phyloP scores from a whole-genome alignment of 768 basidiomycete species.

The Lactarius psammicola region DNA sequence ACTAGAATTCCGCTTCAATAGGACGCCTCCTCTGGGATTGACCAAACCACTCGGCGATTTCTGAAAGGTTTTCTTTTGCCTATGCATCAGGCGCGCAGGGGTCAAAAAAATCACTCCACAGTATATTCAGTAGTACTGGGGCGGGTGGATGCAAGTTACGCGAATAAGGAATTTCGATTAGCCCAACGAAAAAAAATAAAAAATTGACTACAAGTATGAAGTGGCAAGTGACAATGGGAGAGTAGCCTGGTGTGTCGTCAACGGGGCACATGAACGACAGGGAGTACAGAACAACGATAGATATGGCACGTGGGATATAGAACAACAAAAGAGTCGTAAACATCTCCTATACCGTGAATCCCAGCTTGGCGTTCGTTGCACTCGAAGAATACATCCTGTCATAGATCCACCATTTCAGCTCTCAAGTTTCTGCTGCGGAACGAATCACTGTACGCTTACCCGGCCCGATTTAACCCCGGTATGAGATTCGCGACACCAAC shows the following conservation, averaged over 20 bases:
- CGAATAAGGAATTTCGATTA: not conserved
- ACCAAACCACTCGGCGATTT: too few relatives aligned
- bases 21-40: too few relatives aligned
- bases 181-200: too few relatives aligned
- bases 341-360: not conserved
- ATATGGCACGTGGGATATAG: not conserved
- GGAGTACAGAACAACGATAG: not conserved
- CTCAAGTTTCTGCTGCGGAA: too few relatives aligned
- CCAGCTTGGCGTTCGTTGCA: not conserved
- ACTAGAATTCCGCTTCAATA: too few relatives aligned
- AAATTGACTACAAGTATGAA: not conserved
- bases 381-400: conserved; percentile 8
- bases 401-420: not conserved
- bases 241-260: not conserved
- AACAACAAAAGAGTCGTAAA: not conserved
- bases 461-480: not conserved
- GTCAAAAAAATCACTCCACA: too few relatives aligned
- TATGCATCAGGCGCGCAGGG: too few relatives aligned
- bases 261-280: not conserved
- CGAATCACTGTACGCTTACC: not conserved
- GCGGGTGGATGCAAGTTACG: too few relatives aligned
- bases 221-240: not conserved
- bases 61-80: too few relatives aligned
- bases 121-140: too few relatives aligned
- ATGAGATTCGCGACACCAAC: too few relatives aligned